A percentile compares a stretch with the other conserved stretches of the same genome.
phyloP scores from a whole-genome alignment of 1,139 yeast species.

The Geotrichum candidum region DNA sequence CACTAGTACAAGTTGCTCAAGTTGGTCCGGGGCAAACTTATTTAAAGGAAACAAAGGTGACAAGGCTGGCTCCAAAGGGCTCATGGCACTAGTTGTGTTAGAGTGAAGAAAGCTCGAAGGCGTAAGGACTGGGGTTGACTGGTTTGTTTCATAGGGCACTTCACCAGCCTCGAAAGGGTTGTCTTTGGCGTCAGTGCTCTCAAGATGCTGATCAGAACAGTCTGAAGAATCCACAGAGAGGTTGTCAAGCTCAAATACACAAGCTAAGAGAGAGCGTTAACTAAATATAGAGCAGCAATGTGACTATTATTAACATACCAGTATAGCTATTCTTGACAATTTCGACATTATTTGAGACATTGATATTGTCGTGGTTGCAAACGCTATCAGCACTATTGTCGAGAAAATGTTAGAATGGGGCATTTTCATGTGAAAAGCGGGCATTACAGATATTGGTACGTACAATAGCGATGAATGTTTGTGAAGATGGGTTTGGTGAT shows the following conservation, averaged over 20 bases:
- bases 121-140: background rate
- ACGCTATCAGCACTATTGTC: background rate
- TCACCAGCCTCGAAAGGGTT: background rate
- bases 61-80: background rate
- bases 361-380: background rate
- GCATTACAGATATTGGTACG: background rate
- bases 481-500: background rate
- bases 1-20: background rate
- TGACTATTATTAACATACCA: background rate
- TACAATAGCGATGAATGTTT: background rate
- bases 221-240: background rate
- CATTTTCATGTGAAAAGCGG: background rate
- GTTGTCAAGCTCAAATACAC: background rate
- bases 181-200: background rate
- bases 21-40: background rate
- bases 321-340: background rate
- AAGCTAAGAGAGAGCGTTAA: background rate
- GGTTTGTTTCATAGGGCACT: background rate
- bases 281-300: background rate
- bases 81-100: background rate
- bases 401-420: background rate
- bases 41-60: background rate
- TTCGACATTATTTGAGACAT: background rate
- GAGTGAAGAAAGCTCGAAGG: background rate
- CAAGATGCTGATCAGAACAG: background rate